Evolutionary conservation across 129 eudicot species (phyloP).

Genomic region (Calendula officinalis): DNA sequence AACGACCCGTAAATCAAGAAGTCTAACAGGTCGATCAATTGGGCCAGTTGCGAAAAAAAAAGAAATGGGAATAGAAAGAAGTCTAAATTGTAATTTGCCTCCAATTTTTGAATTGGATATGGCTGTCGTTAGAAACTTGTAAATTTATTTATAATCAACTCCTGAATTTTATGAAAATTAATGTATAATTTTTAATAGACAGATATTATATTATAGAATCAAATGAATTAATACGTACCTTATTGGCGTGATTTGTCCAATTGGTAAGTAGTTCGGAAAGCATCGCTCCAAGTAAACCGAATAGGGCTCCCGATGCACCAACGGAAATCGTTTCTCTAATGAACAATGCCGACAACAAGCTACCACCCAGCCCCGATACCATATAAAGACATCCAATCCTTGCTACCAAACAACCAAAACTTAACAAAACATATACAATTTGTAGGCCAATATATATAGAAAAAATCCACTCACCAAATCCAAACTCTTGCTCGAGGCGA

Average conservation of each 20-base stretch:
- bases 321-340: conserved; percentile 57
- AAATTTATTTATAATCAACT: too few species aligned
- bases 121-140: too few species aligned
- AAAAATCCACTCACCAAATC: conserved; percentile 42
- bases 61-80: too few species aligned
- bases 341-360: conserved; percentile 53
- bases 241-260: conserved; percentile 74
- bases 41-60: too few species aligned
- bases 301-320: conserved; percentile 90
- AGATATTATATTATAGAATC: too few species aligned
- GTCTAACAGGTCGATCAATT: too few species aligned
- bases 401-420: conserved; percentile 30
- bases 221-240: conserved; percentile 30
- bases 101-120: too few species aligned
- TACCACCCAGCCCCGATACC: conserved; percentile 68
- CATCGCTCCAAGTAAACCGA: conserved; percentile 69
- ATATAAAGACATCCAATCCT: conserved; percentile 55
- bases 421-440: neutral
- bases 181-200: too few species aligned
- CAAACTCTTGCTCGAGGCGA: conserved; percentile 84
- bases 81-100: too few species aligned
- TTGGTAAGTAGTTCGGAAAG: conserved; percentile 35
- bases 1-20: too few species aligned
- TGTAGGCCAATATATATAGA: neutral
- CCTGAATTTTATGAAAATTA: too few species aligned